These are phyloP conservation scores for Mytilinidion resinicola DNA, from an alignment of 495 filamentous ascomycete species.

Conservation along the genomic window DNA sequence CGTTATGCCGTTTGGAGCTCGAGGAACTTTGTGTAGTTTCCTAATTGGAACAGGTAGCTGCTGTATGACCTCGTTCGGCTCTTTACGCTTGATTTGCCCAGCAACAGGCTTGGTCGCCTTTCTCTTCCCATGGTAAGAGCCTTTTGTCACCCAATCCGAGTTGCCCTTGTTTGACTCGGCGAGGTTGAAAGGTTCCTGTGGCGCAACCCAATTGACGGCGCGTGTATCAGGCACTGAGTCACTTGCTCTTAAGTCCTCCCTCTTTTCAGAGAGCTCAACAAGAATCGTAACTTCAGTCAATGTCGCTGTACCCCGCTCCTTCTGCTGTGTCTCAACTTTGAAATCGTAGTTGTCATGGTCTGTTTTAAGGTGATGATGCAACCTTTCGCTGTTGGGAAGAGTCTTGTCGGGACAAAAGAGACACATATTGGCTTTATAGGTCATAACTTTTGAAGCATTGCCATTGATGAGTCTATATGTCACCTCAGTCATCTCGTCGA, in stretches of 20 bases:
- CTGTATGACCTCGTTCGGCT: not conserved
- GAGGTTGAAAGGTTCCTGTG: not conserved
- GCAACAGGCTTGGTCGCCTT: not conserved
- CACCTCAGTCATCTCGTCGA: not conserved
- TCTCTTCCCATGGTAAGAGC: not conserved
- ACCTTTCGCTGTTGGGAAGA: not conserved
- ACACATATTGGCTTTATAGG: not conserved
- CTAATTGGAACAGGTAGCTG: not conserved
- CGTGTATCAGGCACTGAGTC: not conserved
- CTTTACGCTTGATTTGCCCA: not conserved
- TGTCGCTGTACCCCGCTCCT: not conserved
- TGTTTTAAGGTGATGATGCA: not conserved
- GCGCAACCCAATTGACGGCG: not conserved
- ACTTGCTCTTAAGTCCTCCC: not conserved
- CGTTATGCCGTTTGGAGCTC: not conserved
- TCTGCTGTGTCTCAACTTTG: not conserved
- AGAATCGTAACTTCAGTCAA: not conserved
- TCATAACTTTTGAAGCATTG: not conserved
- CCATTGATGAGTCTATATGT: not conserved
- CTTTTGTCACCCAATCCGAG: not conserved
- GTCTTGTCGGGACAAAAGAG: not conserved
- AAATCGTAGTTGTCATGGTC: not conserved
- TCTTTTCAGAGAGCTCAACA: not conserved
- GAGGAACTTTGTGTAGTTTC: constrained; percentile 9
- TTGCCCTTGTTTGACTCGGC: not conserved